Evolutionary conservation across 805 yeast species (phyloP), one percentile per base, ranked within the genome.

Genomic region (Diddensiella transvaalensis): DNA sequence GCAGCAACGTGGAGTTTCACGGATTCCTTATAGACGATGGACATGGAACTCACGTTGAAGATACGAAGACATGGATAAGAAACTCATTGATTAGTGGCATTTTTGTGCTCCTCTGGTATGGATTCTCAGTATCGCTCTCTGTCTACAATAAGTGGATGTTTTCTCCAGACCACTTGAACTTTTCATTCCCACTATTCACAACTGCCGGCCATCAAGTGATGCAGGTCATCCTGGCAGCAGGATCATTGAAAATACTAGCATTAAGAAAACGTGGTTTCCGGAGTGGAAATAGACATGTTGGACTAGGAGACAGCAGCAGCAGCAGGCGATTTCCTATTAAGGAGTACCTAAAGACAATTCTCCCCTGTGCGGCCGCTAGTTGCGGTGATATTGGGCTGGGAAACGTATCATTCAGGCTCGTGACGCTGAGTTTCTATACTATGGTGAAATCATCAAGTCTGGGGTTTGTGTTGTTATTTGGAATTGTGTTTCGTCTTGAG

Each of bases 91-190:
- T 22, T 18, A 21, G 33, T 22, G 47, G 42, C 10, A 21, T 50
- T 13, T 54, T 45, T 22, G 53, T 64, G 24, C 32, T 57, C 2
- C 47, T 57, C 22, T 66, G 73, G 73, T 70, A 68, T 52, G 38
- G 57, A 6, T 70, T 69, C 51, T 66, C 71, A 15, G 60, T 70
- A 17, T 52, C 68, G 3, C 52, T 70, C 13, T 65, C 70, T 4
- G 62, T 70, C 35, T 93, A 91, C 70, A 93, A 93, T 72, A 90
- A 90, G 69, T 89, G 97, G 97, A 91, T 91, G 97, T 93, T 91
- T 70, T 90, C 91, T 35, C 63, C 66, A 3, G 74, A 77, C 6
- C 85, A 87, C 17, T 71, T 90, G 48, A 79, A 86, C 61, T 83
- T 93, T 59, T 78, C 80, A 26, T 93, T 81, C 62, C 99, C 99